Evolutionary conservation across 148 eudicot genomes (phyloP).

Genomic region (Vaccinium macrocarpon): DNA sequence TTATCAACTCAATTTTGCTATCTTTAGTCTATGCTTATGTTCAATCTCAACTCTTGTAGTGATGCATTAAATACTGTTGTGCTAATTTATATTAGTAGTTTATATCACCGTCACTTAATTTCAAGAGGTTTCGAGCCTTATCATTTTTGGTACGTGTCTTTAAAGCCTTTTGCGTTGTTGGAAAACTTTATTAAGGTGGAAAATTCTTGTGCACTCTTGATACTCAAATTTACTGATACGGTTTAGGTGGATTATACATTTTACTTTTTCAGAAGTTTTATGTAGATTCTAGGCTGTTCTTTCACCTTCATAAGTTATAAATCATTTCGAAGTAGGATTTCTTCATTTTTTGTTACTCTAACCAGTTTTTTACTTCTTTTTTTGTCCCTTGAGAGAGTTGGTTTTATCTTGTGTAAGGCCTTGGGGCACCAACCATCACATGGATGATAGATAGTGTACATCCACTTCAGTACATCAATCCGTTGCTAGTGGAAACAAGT

Average conservation of each 20-base stretch:
- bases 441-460: not conserved
- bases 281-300: not conserved
- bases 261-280: too few relatives aligned
- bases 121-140: not conserved
- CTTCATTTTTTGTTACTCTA: not conserved
- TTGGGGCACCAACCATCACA: not conserved
- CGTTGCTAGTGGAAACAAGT: not conserved
- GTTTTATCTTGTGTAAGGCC: not conserved
- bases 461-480: not conserved
- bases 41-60: not conserved
- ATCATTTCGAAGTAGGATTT: not conserved
- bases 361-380: not conserved
- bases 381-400: not conserved
- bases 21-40: not conserved
- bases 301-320: not conserved
- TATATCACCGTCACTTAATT: not conserved
- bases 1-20: not conserved
- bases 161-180: not conserved
- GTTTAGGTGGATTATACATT: not conserved
- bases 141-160: not conserved
- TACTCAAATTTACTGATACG: not conserved
- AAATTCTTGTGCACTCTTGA: conserved; percentile 8
- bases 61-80: not conserved
- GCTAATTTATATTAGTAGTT: not conserved
- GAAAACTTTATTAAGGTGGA: not conserved